Percentiles rank a stretch among this genome's conserved stretches.
These are phyloP conservation scores for Geranium rotundifolium DNA, from an alignment of 345 rosid genomes.

Conservation along the genomic window DNA sequence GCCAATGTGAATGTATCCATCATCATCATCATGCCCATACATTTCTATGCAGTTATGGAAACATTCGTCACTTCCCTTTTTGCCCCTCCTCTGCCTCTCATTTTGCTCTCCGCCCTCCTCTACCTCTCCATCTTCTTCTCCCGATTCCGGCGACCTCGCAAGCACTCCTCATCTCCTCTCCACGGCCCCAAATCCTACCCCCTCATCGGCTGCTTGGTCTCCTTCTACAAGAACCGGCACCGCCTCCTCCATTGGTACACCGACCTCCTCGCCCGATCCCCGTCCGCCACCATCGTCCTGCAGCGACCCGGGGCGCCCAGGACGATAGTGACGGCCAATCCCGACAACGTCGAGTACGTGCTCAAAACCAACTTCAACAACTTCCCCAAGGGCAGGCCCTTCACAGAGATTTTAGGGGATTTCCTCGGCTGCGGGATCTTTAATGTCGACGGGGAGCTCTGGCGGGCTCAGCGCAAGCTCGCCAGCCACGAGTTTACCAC, in stretches of 20 bases:
- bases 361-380: constrained; percentile 9
- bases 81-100: background rate
- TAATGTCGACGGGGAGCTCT: constrained; percentile 7
- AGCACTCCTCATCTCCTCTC: background rate
- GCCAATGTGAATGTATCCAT: background rate
- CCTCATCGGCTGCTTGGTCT: constrained; percentile 50
- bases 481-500: constrained; percentile 10
- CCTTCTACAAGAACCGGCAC: constrained; percentile 47
- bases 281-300: constrained; percentile 45
- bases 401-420: constrained; percentile 8
- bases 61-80: background rate
- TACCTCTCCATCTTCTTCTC: background rate
- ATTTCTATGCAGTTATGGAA: background rate
- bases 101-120: constrained; percentile 7
- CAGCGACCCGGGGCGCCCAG: constrained; percentile 43
- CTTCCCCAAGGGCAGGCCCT: constrained; percentile 9
- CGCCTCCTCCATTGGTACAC: constrained; percentile 76
- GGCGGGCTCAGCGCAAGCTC: constrained; percentile 11
- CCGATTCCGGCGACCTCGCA: constrained; percentile 4
- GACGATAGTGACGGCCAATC: constrained; percentile 30
- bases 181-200: constrained; percentile 44
- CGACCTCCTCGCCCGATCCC: constrained; percentile 36
- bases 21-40: background rate
- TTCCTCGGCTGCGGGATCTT: constrained; percentile 12
- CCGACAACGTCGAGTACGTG: constrained; percentile 11